phyloP scores from a whole-genome alignment of 2,329 filamentous ascomycete species.

The Botrytis galanthina region DNA sequence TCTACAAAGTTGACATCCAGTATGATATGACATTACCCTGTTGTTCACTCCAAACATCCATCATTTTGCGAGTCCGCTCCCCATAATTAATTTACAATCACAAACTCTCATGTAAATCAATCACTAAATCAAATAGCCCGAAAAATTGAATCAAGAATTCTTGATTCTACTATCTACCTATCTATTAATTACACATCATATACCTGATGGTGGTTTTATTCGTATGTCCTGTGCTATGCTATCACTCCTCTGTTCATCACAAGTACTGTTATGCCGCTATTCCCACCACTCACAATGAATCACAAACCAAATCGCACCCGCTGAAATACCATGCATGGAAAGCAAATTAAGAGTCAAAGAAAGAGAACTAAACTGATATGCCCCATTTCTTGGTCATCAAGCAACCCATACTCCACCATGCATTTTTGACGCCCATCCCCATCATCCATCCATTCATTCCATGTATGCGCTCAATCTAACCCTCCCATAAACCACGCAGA shows the following conservation, averaged over 20 bases:
- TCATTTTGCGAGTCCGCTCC: neutral
- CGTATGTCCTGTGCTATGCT: neutral
- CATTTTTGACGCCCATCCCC: conserved; percentile 13
- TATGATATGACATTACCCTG: neutral
- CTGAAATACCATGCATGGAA: conserved; percentile 10
- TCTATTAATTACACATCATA: conserved; percentile 10
- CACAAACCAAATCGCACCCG: neutral
- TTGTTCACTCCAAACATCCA: neutral
- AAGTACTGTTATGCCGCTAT: neutral
- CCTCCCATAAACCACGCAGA: neutral
- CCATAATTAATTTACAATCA: neutral
- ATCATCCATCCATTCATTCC: neutral
- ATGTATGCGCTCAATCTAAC: neutral
- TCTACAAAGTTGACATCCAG: neutral
- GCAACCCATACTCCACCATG: conserved; percentile 11
- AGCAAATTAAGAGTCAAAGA: neutral
- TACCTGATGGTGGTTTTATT: conserved; percentile 4
- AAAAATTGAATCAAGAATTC: neutral
- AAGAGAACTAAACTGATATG: neutral
- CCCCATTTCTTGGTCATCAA: neutral
- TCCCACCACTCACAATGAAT: neutral
- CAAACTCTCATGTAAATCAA: neutral
- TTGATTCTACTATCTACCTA: conserved; percentile 10
- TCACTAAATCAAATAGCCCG: neutral
- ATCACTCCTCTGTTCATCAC: neutral